Conservation (phyloP, 1,284 basidiomycete species). For the Pseudomicrostroma phylloplanum region DNA sequence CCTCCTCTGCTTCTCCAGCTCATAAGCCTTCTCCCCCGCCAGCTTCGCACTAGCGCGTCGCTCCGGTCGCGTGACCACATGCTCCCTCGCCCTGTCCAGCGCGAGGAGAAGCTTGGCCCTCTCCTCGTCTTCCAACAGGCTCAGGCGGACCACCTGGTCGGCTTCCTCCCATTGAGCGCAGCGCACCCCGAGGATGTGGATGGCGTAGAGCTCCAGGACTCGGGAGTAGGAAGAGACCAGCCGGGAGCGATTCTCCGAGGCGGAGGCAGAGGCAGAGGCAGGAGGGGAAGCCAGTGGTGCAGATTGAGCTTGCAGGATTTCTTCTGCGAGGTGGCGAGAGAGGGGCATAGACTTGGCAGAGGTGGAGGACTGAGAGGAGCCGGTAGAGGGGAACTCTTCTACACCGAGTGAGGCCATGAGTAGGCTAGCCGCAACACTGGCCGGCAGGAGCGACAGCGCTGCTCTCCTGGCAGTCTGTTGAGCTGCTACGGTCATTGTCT, state of each 20-base stretch:
- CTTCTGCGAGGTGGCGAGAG: neutral
- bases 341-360: neutral
- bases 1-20: neutral
- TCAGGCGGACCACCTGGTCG: conserved; percentile 3
- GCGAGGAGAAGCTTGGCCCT: neutral
- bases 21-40: neutral
- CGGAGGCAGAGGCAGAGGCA: neutral
- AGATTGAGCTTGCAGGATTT: neutral
- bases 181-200: conserved; percentile 7
- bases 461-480: neutral
- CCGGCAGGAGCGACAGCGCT: neutral
- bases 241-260: neutral
- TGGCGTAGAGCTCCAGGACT: conserved; percentile 4
- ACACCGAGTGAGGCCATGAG: conserved; percentile 1
- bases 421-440: conserved; percentile 1
- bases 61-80: neutral
- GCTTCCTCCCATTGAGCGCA: conserved; percentile 2
- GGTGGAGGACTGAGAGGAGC: neutral
- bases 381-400: neutral
- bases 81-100: neutral
- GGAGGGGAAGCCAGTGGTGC: neutral
- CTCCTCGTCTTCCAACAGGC: neutral
- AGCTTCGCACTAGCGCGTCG: neutral
- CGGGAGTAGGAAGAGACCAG: neutral
- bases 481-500: neutral